Conservation (phyloP, 2,329 filamentous ascomycete species). For the Colletotrichum plurivorum region DNA sequence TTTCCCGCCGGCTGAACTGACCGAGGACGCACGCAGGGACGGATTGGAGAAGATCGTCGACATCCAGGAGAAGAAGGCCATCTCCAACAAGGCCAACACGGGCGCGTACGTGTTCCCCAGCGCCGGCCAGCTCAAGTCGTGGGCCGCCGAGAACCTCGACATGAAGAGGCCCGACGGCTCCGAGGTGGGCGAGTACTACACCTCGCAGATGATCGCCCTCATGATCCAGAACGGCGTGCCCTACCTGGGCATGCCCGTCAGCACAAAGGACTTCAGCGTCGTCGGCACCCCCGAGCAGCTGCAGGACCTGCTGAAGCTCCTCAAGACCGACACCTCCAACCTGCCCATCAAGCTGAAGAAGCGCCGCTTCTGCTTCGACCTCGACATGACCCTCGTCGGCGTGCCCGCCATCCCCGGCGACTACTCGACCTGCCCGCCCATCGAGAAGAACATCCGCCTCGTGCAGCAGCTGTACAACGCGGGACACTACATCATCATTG, state of each 20-base stretch:
- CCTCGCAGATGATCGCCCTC: conserved; percentile 45
- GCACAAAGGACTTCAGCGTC: conserved; percentile 45
- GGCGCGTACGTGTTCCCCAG: conserved; percentile 48
- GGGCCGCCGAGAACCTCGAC: conserved; percentile 45
- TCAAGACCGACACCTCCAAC: conserved; percentile 43
- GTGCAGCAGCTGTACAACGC: conserved; percentile 48
- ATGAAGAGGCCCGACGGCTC: conserved; percentile 42
- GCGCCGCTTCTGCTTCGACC: conserved; percentile 50
- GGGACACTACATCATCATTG: conserved; percentile 49
- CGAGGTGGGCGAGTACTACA: conserved; percentile 47
- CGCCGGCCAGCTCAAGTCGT: conserved; percentile 44
- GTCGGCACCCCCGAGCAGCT: conserved; percentile 49
- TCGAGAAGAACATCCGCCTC: conserved; percentile 47
- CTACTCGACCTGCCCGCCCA: conserved; percentile 49
- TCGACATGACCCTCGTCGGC: conserved; percentile 50
- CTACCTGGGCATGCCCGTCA: conserved; percentile 44
- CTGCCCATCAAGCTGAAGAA: conserved; percentile 44
- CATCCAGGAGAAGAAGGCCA: conserved; percentile 49
- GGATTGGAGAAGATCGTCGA: conserved; percentile 45
- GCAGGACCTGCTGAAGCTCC: conserved; percentile 45
- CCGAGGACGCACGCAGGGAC: conserved; percentile 23
- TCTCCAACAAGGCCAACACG: conserved; percentile 48
- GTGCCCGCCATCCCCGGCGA: conserved; percentile 46
- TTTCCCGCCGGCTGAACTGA: background rate
- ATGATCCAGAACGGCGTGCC: conserved; percentile 46